A percentile compares a stretch with the other conserved stretches of the same genome.
These are phyloP conservation scores for Solanum chacoense DNA, from an alignment of 305 asterid species.

Conservation along the genomic window DNA sequence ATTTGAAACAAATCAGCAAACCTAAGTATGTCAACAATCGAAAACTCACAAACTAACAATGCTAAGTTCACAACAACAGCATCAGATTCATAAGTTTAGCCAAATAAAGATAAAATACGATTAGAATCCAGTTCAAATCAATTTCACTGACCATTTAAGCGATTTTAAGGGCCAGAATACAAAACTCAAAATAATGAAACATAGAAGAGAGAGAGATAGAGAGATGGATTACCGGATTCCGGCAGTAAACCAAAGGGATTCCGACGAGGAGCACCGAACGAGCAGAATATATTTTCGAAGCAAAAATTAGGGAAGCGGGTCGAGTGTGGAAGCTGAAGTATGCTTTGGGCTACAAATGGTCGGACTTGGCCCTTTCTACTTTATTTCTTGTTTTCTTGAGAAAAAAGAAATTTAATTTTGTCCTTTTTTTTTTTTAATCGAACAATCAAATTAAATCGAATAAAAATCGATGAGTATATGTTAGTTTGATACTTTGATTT, in stretches of 20 bases:
- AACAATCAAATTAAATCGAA: too few relatives aligned
- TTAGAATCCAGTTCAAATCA: neutral
- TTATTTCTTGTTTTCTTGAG: neutral
- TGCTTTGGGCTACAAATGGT: neutral
- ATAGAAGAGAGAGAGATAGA: neutral
- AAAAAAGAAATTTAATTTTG: neutral
- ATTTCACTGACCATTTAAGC: neutral
- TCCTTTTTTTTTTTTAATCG: too few relatives aligned
- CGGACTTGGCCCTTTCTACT: neutral
- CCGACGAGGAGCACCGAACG: neutral
- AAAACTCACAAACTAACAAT: neutral
- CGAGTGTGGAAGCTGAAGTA: neutral
- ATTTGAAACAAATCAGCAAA: neutral
- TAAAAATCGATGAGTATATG: too few relatives aligned
- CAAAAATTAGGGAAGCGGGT: neutral
- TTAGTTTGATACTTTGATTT: neutral
- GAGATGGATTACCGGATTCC: neutral
- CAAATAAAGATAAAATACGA: neutral
- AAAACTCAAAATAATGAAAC: neutral
- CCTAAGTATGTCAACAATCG: neutral
- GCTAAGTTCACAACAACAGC: neutral
- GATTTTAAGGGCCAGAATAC: neutral
- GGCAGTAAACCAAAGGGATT: neutral
- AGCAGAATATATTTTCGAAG: neutral
- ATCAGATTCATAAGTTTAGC: neutral